phyloP scores from a whole-genome alignment of 495 filamentous ascomycete species.

The Neurospora intermedia region DNA sequence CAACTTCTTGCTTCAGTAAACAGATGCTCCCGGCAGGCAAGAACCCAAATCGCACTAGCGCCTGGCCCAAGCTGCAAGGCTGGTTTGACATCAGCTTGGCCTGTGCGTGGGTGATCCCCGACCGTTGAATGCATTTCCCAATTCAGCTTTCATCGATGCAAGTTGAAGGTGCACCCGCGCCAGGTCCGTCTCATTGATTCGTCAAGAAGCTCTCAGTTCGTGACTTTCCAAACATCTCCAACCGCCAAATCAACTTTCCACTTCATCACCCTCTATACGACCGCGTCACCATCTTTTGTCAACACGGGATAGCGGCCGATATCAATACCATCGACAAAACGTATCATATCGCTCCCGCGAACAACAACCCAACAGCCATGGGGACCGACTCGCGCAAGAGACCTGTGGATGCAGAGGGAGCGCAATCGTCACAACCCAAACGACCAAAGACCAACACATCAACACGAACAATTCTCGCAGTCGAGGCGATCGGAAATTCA shows the following conservation, averaged over 20 bases:
- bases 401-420: conserved; percentile 10
- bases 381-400: conserved; percentile 19
- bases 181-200: neutral
- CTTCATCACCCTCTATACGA: no score
- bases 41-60: neutral
- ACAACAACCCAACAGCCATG: conserved; percentile 6
- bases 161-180: neutral
- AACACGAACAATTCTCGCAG: conserved; percentile 1
- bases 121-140: neutral
- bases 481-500: neutral
- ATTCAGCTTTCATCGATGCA: neutral
- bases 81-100: neutral
- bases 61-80: neutral
- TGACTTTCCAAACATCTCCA: neutral
- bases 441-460: conserved; percentile 17
- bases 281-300: neutral
- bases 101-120: neutral
- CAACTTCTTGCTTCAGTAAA: neutral
- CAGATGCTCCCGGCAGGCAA: neutral
- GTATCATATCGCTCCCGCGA: conserved; percentile 3
- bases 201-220: neutral
- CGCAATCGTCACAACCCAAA: conserved; percentile 14
- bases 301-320: neutral
- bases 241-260: neutral
- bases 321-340: neutral